Percentiles rank a stretch among this genome's conserved stretches.
Evolutionary conservation across 306 rosid species (phyloP).

Genomic region (Sicyos baderoa): DNA sequence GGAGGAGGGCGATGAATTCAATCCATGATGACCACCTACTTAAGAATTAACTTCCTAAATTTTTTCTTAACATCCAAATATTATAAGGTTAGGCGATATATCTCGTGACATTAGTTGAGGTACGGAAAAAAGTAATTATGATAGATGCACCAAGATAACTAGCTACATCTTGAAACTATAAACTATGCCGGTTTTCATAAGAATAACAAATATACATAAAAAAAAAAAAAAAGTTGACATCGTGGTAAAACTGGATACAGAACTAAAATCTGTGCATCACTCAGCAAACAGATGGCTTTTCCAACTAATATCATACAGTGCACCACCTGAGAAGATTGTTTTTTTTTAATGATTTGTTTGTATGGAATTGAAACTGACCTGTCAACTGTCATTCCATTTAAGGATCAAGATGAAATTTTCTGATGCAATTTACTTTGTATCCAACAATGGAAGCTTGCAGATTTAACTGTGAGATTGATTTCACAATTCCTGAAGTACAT

Average conservation of each 20-base stretch:
- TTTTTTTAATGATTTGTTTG: neutral
- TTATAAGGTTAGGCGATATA: too few species aligned
- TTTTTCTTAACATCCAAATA: too few species aligned
- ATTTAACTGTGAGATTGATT: neutral
- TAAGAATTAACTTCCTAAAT: too few species aligned
- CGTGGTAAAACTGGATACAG: neutral
- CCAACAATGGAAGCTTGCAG: neutral
- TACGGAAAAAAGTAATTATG: too few species aligned
- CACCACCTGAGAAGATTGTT: neutral
- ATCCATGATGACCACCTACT: too few species aligned
- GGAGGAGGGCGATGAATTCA: too few species aligned
- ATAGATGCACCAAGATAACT: neutral
- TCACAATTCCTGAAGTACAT: constrained; percentile 43
- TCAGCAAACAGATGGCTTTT: neutral
- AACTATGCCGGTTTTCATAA: neutral
- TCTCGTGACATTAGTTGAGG: too few species aligned
- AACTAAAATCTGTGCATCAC: constrained; percentile 2
- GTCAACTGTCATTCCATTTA: constrained; percentile 4
- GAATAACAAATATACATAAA: neutral
- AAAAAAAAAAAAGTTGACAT: neutral
- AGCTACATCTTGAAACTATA: neutral
- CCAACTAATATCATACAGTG: neutral
- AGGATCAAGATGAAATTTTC: neutral
- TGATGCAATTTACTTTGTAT: neutral
- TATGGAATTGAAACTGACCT: neutral